Conservation (phyloP, 768 basidiomycete genomes). For the Termitomyces eurrhizus region DNA sequence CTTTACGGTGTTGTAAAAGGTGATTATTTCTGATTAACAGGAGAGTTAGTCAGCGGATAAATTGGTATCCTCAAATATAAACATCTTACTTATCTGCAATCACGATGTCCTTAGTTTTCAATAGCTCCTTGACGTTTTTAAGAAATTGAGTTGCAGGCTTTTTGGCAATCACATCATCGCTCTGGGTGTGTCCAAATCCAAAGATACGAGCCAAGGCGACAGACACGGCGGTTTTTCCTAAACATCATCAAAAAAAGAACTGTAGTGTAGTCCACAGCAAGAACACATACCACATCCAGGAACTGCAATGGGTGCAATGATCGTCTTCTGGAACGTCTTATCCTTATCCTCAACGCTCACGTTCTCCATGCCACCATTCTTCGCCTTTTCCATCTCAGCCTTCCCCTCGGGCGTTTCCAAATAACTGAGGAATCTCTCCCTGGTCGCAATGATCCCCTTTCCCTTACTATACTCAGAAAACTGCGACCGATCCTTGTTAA, state of each 20-base stretch:
- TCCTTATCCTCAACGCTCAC: constrained; percentile 20
- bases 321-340: constrained; percentile 57
- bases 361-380: constrained; percentile 30
- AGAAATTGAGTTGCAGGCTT: constrained; percentile 68
- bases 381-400: constrained; percentile 25
- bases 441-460: constrained; percentile 80
- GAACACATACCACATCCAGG: constrained; percentile 84
- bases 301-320: constrained; percentile 86
- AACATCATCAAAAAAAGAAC: not conserved
- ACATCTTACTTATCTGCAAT: constrained; percentile 86
- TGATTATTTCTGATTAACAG: constrained; percentile 76
- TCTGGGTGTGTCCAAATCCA: constrained; percentile 88
- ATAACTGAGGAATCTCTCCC: constrained; percentile 79
- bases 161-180: constrained; percentile 82
- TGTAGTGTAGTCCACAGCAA: constrained; percentile 13
- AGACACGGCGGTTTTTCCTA: constrained; percentile 86
- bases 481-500: constrained; percentile 49
- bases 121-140: constrained; percentile 61
- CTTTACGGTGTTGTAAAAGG: constrained; percentile 68
- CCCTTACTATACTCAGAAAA: constrained; percentile 67
- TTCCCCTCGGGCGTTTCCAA: constrained; percentile 45
- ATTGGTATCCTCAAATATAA: not conserved
- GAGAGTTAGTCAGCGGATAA: not conserved
- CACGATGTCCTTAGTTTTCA: constrained; percentile 70
- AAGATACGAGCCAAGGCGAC: constrained; percentile 80